Base-by-base conservation (phyloP, 257 asterid genomes). In the Datura wrightii region DNA sequence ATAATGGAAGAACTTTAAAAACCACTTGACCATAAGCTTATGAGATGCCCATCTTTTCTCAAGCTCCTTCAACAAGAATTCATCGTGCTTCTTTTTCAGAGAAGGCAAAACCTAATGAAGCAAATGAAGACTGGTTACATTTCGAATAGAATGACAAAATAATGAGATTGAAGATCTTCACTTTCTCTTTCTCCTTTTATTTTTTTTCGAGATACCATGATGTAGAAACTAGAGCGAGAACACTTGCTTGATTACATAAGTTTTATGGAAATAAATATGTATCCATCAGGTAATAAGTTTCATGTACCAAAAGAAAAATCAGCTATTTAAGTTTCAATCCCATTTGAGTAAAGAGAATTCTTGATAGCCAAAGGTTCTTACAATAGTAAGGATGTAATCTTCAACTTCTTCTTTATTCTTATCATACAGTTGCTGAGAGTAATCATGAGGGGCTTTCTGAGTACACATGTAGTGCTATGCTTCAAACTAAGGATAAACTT, bases 21-120 rank as follows among this genome's bases (percentile, higher is more conserved):
- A 90, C 96, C 94, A 91, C 86, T 84, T 86, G 69, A 89, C 90
- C 96, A 91, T 89, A 70, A 87, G 19, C 72, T 87, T 91, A 59
- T 92, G 94, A 84, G 89, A 84, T 1, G 19, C 66, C 93, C 96
- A 92, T 84, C 91, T 88, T 58, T 66, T 85, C 59, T 85, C 89
- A 83, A 92, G 89, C 82, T 91, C 96, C 85, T 63, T 90, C 83
- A 92, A 87, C 92, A 92, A 80, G 83, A 88, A 89, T 63, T 89
- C 92, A 36, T 87, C 91, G 6, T 87, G 89, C 76, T 88, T 91
- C 53, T 90, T 92, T 63, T 84, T 86, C 83, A 91, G 69, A 58
- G 90, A 87, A 50, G 93, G 93, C 85, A 85, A 44, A 14, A 90
- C 93, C 96, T 91, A 71, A 16, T 76, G 69, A 74, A 55, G 62